A percentile compares a stretch with the other conserved stretches of the same genome.
These are phyloP conservation scores for Clavaria fumosa DNA, from an alignment of 768 basidiomycete genomes.

Conservation along the genomic window DNA sequence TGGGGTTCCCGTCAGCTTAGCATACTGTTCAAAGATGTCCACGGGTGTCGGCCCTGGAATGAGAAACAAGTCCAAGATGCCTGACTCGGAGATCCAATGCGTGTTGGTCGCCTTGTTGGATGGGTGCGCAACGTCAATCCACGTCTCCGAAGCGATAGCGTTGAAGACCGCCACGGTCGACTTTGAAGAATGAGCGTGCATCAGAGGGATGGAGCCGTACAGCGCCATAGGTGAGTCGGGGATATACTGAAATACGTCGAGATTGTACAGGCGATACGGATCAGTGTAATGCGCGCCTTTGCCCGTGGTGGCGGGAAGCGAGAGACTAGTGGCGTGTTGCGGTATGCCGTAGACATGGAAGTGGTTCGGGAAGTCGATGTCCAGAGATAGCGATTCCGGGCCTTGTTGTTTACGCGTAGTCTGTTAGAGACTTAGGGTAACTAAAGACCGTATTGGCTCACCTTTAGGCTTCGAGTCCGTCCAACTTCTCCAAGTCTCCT, in stretches of 20 bases:
- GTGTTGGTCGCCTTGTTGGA: slow-evolving; percentile 59
- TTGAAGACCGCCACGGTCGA: slow-evolving; percentile 88
- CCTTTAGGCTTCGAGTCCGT: slow-evolving; percentile 95
- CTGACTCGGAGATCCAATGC: slow-evolving; percentile 97
- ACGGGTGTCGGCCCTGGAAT: slow-evolving; percentile 80
- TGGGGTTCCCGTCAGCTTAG: slow-evolving; percentile 68
- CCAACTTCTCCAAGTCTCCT: slow-evolving; percentile 77
- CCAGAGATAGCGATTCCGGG: slow-evolving; percentile 85
- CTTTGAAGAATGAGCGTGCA: slow-evolving; percentile 82
- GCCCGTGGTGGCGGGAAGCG: slow-evolving; percentile 78
- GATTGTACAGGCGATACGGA: slow-evolving; percentile 89
- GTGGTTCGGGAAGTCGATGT: slow-evolving; percentile 87
- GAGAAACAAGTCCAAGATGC: slow-evolving; percentile 87
- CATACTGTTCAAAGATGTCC: slow-evolving; percentile 76
- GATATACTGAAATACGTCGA: slow-evolving; percentile 93
- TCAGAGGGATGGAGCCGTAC: slow-evolving; percentile 82
- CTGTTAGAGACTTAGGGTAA: slow-evolving; percentile 1
- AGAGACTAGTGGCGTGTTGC: slow-evolving; percentile 84
- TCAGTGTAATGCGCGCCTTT: slow-evolving; percentile 65
- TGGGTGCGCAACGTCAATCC: slow-evolving; percentile 78
- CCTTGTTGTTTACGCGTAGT: too few relatives aligned
- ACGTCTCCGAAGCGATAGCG: slow-evolving; percentile 80
- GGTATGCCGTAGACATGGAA: slow-evolving; percentile 91
- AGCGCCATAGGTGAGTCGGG: slow-evolving; percentile 65
- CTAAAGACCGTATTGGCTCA: slow-evolving; percentile 17